Conservation (phyloP, 352 stramenopile species). For the Phytophthora rubi region DNA sequence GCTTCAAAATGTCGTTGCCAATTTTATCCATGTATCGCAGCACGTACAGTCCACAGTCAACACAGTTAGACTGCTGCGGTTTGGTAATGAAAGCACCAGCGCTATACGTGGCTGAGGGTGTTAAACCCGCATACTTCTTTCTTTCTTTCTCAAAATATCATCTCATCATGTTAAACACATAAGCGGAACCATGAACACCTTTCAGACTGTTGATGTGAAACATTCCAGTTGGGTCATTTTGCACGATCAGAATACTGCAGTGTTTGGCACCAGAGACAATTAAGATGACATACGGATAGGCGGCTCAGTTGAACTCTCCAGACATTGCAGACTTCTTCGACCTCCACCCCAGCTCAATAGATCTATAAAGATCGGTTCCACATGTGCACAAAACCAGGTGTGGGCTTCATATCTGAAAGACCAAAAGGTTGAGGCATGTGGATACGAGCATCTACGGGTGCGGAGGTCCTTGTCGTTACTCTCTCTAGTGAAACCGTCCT, state of each 20-base stretch:
- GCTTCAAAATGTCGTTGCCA: not conserved
- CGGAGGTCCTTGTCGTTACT: no score
- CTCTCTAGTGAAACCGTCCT: no score
- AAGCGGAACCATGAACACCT: not conserved
- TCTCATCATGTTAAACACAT: not conserved
- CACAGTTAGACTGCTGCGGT: not conserved
- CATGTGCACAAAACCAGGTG: not conserved
- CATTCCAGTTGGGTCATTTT: not conserved
- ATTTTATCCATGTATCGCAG: not conserved
- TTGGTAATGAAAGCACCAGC: no score
- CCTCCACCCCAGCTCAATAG: not conserved
- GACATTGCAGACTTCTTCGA: not conserved
- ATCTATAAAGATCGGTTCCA: slow-evolving; percentile 1
- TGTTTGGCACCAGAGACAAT: not conserved
- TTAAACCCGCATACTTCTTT: not conserved
- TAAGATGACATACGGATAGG: not conserved
- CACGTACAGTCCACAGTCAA: not conserved
- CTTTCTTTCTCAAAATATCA: not conserved
- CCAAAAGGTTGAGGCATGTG: no score
- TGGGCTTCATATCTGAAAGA: no score
- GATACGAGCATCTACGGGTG: no score
- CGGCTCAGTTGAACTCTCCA: not conserved
- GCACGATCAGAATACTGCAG: not conserved
- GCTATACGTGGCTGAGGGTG: no score
- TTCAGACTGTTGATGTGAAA: not conserved